phyloP scores from a whole-genome alignment of 2,329 filamentous ascomycete genomes.

The Byssoonygena ceratinophila region DNA sequence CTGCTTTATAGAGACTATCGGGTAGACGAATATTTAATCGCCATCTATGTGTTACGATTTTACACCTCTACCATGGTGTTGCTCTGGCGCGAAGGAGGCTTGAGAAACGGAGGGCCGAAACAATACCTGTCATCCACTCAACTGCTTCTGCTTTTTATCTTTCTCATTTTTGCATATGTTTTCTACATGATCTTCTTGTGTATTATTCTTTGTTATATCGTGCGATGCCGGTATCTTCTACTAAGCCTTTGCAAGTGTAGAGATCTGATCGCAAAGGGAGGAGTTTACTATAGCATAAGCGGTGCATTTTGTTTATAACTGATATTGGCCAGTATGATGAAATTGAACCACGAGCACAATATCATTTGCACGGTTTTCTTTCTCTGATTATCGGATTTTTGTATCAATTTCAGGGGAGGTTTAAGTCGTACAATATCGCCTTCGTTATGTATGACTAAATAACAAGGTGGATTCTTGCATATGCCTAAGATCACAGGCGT shows the following conservation, averaged over 20 bases:
- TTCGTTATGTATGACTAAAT: too few species aligned
- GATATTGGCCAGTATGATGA: not conserved
- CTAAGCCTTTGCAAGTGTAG: not conserved
- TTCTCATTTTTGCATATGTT: constrained; percentile 6
- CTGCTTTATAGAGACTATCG: not conserved
- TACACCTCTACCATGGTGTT: not conserved
- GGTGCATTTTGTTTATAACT: constrained; percentile 4
- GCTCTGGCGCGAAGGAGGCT: not conserved
- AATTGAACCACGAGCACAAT: not conserved
- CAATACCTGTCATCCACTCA: not conserved
- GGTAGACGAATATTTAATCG: not conserved
- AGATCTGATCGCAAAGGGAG: not conserved
- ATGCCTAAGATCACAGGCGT: too few species aligned
- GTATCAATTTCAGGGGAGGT: too few species aligned
- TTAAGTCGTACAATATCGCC: too few species aligned
- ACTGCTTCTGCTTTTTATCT: not conserved
- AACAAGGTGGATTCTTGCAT: too few species aligned
- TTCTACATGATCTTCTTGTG: not conserved
- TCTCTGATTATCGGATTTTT: too few species aligned
- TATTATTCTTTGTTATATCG: constrained; percentile 1
- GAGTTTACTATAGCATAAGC: constrained; percentile 5
- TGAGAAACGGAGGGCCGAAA: not conserved
- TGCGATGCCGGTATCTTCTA: not conserved
- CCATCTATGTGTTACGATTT: not conserved
- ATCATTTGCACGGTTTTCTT: not conserved